Conservation (phyloP, 2,329 filamentous ascomycete genomes). For the Parastagonospora avenae region DNA sequence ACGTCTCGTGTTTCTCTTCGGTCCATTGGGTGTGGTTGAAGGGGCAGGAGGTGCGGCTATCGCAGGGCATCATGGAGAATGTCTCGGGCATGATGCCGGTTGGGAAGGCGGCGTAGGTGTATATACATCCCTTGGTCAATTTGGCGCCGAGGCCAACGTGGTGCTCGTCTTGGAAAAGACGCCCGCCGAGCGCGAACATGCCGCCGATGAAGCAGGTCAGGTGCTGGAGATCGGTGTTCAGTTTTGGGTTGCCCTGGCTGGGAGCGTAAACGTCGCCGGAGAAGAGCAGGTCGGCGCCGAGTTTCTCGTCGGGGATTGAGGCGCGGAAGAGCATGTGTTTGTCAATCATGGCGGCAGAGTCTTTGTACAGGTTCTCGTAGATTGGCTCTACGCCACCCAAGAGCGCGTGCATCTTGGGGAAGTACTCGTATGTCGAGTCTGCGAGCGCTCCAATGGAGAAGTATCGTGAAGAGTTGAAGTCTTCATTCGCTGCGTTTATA, state of each 20-base stretch:
- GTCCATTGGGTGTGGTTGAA: conserved; percentile 62
- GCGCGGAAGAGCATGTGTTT: conserved; percentile 58
- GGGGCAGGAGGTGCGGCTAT: conserved; percentile 45
- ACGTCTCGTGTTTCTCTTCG: conserved; percentile 38
- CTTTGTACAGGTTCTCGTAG: conserved; percentile 63
- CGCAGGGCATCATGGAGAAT: conserved; percentile 59
- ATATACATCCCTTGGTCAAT: conserved; percentile 66
- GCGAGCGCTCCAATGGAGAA: conserved; percentile 47
- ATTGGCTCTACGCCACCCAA: conserved; percentile 50
- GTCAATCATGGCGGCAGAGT: conserved; percentile 49
- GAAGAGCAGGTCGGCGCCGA: conserved; percentile 34
- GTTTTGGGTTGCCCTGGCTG: conserved; percentile 15
- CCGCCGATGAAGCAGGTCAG: conserved; percentile 66
- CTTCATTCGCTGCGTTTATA: conserved; percentile 42
- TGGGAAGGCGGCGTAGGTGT: conserved; percentile 61
- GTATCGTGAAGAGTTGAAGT: conserved; percentile 31
- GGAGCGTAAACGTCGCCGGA: conserved; percentile 42
- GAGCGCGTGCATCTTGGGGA: conserved; percentile 43
- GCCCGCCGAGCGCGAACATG: conserved; percentile 65
- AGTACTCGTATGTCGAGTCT: conserved; percentile 47
- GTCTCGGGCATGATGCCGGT: conserved; percentile 66
- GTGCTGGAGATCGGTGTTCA: conserved; percentile 60
- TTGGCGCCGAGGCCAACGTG: conserved; percentile 63
- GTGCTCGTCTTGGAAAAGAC: conserved; percentile 57
- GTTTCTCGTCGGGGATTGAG: conserved; percentile 33